phyloP scores from a whole-genome alignment of 2,329 filamentous ascomycete species.

The Colletotrichum sp. region DNA sequence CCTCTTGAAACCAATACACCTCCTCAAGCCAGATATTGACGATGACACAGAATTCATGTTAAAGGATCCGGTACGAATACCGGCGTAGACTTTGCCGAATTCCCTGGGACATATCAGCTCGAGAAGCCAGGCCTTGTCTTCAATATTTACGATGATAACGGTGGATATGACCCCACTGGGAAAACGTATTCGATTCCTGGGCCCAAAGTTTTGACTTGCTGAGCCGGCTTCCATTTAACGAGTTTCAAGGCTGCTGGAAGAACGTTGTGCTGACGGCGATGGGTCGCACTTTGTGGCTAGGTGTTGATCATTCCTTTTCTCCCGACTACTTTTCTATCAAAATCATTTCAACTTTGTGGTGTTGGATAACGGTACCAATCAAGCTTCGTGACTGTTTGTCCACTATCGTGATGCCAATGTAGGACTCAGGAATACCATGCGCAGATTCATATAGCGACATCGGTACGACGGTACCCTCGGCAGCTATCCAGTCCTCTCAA shows the following conservation, averaged over 20 bases:
- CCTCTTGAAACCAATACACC: conserved; percentile 4
- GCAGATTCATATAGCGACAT: too few species aligned
- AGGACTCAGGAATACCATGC: too few species aligned
- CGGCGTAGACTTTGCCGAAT: conserved; percentile 31
- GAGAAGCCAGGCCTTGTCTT: conserved; percentile 37
- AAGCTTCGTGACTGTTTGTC: too few species aligned
- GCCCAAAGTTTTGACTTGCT: conserved; percentile 13
- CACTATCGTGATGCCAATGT: too few species aligned
- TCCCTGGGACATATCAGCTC: conserved; percentile 39
- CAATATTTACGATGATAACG: conserved; percentile 31
- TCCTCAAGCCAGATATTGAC: background rate
- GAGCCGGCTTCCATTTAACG: background rate
- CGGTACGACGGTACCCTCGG: too few species aligned
- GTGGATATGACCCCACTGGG: conserved; percentile 24
- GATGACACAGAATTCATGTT: conserved; percentile 37
- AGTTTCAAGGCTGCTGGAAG: background rate
- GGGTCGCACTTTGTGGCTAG: background rate
- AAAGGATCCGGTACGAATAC: conserved; percentile 30
- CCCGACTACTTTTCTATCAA: background rate
- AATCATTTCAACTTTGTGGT: background rate
- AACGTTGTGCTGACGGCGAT: background rate
- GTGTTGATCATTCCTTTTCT: background rate
- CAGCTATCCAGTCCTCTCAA: too few species aligned
- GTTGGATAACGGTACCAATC: background rate
- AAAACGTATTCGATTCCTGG: conserved; percentile 39